A percentile compares a stretch with the other conserved stretches of the same genome.
phyloP scores from a whole-genome alignment of 192 early-diverging fungal genomes.

The Linnemannia hyalina region DNA sequence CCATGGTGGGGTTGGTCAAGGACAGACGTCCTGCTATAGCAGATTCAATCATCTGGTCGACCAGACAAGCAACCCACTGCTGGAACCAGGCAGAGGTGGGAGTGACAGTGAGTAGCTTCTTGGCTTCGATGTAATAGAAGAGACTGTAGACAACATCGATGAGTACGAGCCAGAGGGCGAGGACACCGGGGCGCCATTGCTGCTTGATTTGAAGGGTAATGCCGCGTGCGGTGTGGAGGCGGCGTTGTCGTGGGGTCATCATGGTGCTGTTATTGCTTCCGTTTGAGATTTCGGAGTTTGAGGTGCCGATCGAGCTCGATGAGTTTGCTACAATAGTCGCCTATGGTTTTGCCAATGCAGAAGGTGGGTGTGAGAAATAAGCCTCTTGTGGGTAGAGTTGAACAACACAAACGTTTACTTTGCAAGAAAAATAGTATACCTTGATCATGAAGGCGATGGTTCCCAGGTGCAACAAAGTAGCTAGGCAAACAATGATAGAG shows the following conservation, averaged over 20 bases:
- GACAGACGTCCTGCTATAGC: background rate
- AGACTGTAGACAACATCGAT: constrained; percentile 38
- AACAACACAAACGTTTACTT: background rate
- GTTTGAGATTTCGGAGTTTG: background rate
- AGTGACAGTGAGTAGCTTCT: constrained; percentile 7
- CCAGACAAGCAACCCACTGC: constrained; percentile 17
- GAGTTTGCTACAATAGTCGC: constrained; percentile 3
- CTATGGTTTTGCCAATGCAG: background rate
- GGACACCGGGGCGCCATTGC: constrained; percentile 43
- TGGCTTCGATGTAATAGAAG: constrained; percentile 33
- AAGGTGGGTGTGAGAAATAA: background rate
- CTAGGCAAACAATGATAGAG: background rate
- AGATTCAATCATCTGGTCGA: background rate
- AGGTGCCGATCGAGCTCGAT: background rate
- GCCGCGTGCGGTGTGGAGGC: constrained; percentile 31
- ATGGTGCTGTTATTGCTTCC: background rate
- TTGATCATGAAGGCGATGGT: constrained; percentile 16
- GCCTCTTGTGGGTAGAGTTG: no score
- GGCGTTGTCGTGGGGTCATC: constrained; percentile 4
- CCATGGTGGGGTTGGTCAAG: background rate
- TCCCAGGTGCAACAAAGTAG: constrained; percentile 15
- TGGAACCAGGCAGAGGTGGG: constrained; percentile 13
- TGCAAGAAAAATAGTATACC: background rate
- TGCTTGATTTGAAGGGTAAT: constrained; percentile 26
- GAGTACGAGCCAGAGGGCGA: constrained; percentile 26